These are phyloP conservation scores for Calocybe cyanea DNA, from an alignment of 768 basidiomycete genomes.

Conservation along the genomic window DNA sequence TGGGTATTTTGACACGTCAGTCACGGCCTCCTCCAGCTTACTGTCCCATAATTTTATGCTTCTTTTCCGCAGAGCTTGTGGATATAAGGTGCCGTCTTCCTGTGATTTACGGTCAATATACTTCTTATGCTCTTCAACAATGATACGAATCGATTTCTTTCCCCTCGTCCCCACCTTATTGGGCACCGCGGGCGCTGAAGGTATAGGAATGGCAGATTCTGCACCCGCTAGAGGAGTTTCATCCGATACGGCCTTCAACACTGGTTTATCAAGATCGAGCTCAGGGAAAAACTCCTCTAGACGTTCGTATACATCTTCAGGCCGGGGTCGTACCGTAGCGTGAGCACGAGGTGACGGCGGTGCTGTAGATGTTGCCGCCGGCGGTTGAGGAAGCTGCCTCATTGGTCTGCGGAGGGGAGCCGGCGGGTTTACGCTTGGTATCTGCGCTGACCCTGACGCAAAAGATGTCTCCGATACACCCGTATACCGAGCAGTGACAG, in stretches of 20 bases:
- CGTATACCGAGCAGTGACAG: background rate
- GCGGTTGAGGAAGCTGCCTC: conserved; percentile 13
- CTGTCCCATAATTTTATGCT: conserved; percentile 97
- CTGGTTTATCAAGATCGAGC: conserved; percentile 93
- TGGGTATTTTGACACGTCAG: conserved; percentile 56
- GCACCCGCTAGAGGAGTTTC: conserved; percentile 72
- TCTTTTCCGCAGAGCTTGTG: conserved; percentile 64
- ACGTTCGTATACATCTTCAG: conserved; percentile 90
- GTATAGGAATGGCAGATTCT: conserved; percentile 45
- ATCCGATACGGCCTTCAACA: conserved; percentile 82
- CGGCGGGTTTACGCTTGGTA: background rate
- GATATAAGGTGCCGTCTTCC: conserved; percentile 44
- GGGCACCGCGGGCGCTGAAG: conserved; percentile 26
- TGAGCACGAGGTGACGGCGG: background rate
- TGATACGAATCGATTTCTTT: conserved; percentile 90
- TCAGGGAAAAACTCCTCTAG: conserved; percentile 95
- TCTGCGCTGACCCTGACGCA: background rate
- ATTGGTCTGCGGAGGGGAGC: conserved; percentile 5
- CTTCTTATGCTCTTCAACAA: conserved; percentile 85
- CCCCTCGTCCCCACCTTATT: conserved; percentile 48
- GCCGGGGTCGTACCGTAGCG: conserved; percentile 82
- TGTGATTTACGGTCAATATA: conserved; percentile 68
- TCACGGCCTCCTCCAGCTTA: conserved; percentile 88
- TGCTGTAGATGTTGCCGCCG: background rate
- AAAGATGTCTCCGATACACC: background rate